Evolutionary conservation across 306 rosid species (phyloP).

Genomic region (barrel medic (Medicago truncatula)): DNA sequence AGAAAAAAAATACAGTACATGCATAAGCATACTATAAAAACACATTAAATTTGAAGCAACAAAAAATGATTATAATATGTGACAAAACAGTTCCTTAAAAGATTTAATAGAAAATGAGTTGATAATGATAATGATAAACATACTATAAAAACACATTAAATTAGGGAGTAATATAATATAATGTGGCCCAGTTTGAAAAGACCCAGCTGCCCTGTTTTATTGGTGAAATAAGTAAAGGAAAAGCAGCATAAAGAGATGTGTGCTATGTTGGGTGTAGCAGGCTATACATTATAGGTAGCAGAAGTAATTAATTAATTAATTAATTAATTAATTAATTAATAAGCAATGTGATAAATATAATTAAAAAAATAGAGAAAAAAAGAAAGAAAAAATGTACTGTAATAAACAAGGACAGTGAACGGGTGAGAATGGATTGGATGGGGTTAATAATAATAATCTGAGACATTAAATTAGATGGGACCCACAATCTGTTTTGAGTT

Average conservation of each 20-base stretch:
- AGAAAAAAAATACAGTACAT: no score
- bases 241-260: constrained; percentile 17
- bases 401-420: background rate
- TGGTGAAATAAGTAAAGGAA: constrained; percentile 34
- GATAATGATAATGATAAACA: no score
- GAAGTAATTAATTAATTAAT: constrained; percentile 7
- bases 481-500: constrained; percentile 69
- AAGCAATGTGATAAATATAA: background rate
- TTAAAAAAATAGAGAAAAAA: background rate
- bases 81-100: no score
- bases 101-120: no score
- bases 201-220: constrained; percentile 11
- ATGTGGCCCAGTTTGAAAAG: background rate
- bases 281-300: background rate
- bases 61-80: no score
- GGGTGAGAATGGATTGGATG: background rate
- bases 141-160: no score
- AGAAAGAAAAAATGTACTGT: no score
- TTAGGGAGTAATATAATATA: no score
- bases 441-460: constrained; percentile 34
- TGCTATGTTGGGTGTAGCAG: constrained; percentile 17
- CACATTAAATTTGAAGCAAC: no score
- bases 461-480: constrained; percentile 55
- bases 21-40: no score
- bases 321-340: background rate